These are phyloP conservation scores for Colletotrichum tofieldiae DNA, from an alignment of 2,329 filamentous ascomycete genomes.

Conservation along the genomic window DNA sequence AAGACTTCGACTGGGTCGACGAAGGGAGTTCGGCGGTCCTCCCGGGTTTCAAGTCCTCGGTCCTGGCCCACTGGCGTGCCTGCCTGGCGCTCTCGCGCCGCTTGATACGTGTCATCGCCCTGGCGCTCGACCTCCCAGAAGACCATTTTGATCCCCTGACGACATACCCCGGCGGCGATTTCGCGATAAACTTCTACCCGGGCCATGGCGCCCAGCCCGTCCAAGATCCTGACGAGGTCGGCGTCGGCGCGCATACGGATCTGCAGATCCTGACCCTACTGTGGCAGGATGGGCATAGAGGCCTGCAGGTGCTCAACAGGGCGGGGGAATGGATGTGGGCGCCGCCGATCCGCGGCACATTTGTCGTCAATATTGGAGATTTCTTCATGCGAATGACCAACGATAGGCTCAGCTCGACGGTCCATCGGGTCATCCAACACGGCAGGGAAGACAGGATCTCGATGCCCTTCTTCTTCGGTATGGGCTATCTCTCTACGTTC, in stretches of 20 bases:
- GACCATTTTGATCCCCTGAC: constrained; percentile 43
- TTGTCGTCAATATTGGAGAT: constrained; percentile 50
- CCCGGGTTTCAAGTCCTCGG: constrained; percentile 57
- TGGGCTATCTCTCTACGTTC: background rate
- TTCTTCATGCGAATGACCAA: constrained; percentile 48
- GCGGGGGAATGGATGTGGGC: constrained; percentile 47
- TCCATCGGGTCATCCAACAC: constrained; percentile 44
- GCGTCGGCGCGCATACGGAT: constrained; percentile 64
- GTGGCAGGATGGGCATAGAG: constrained; percentile 59
- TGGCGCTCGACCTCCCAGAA: constrained; percentile 45
- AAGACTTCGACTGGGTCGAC: constrained; percentile 41
- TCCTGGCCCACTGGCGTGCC: constrained; percentile 59
- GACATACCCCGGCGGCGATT: constrained; percentile 46
- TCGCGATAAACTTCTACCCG: constrained; percentile 47
- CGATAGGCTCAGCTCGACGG: constrained; percentile 45
- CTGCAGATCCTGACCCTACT: constrained; percentile 65
- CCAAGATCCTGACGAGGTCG: constrained; percentile 51
- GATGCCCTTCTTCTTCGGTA: constrained; percentile 71
- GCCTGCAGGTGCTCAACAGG: constrained; percentile 46
- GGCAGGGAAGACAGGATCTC: constrained; percentile 49
- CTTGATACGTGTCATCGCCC: constrained; percentile 45
- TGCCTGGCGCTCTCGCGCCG: constrained; percentile 45
- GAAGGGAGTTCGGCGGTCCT: constrained; percentile 52
- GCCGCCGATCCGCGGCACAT: constrained; percentile 45
- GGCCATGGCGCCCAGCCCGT: constrained; percentile 39